phyloP scores from a whole-genome alignment of 108 stramenopile species.

The Cyclotella cryptica region DNA sequence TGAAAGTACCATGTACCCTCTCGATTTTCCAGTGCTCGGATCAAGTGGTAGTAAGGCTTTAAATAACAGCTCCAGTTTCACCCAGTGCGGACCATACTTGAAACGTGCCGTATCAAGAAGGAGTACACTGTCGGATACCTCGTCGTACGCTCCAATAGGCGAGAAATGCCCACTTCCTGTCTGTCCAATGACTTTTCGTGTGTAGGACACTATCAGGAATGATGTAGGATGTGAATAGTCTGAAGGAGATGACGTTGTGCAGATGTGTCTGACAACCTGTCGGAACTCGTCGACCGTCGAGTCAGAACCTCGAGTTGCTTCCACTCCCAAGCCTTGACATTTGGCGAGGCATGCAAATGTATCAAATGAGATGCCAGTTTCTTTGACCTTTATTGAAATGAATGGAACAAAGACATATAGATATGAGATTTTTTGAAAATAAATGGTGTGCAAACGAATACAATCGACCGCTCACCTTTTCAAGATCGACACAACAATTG shows the following conservation, averaged over 20 bases:
- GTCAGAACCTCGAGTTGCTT: conserved; percentile 52
- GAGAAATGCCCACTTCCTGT: conserved; percentile 91
- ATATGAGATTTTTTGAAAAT: not conserved
- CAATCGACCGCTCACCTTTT: conserved; percentile 38
- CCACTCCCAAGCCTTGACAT: conserved; percentile 80
- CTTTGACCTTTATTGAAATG: conserved; percentile 45
- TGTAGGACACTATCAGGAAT: conserved; percentile 73
- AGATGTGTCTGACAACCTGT: conserved; percentile 60
- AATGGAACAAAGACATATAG: not conserved
- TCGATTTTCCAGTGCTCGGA: conserved; percentile 67
- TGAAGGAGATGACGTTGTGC: conserved; percentile 31
- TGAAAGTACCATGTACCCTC: conserved; percentile 83
- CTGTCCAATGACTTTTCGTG: conserved; percentile 71
- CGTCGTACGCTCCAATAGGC: conserved; percentile 84
- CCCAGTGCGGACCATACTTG: conserved; percentile 89
- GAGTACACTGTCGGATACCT: conserved; percentile 65
- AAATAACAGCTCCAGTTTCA: conserved; percentile 60
- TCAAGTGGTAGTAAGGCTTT: conserved; percentile 77
- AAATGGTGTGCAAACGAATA: not conserved
- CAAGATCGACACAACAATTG: conserved; percentile 86
- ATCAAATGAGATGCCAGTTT: conserved; percentile 75
- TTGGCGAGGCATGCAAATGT: conserved; percentile 80
- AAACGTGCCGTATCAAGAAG: conserved; percentile 90
- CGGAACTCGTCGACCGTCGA: conserved; percentile 80
- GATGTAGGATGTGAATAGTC: conserved; percentile 38